phyloP scores from a whole-genome alignment of 805 yeast species.

The Saccharomycopsis sp. region DNA sequence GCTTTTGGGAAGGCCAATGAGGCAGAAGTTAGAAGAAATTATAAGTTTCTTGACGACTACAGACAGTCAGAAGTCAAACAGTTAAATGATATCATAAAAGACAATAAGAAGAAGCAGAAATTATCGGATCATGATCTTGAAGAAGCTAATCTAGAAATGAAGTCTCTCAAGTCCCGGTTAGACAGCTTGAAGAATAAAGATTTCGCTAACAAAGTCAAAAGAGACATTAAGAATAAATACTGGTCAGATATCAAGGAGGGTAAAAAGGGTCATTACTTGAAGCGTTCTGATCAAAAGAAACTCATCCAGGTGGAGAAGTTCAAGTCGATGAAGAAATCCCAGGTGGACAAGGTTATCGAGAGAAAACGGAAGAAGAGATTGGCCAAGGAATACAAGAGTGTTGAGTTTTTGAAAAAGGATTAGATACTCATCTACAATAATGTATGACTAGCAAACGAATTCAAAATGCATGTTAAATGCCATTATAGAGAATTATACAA shows the following conservation, averaged over 20 bases:
- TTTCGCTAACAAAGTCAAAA: conserved; percentile 58
- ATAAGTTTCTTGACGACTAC: conserved; percentile 81
- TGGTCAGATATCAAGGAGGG: conserved; percentile 43
- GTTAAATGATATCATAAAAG: conserved; percentile 50
- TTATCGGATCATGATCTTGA: conserved; percentile 40
- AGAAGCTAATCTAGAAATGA: conserved; percentile 49
- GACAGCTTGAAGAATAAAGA: conserved; percentile 70
- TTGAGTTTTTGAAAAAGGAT: conserved; percentile 31
- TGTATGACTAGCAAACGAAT: too few species aligned
- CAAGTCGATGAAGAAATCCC: conserved; percentile 62
- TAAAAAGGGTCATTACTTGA: conserved; percentile 52
- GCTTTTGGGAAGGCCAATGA: conserved; percentile 85
- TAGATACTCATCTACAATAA: too few species aligned
- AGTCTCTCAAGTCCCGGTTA: conserved; percentile 59
- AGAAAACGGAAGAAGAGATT: conserved; percentile 80
- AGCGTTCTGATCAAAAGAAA: conserved; percentile 64
- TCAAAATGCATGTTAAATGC: too few species aligned
- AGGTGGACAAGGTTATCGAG: conserved; percentile 77
- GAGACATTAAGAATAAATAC: conserved; percentile 50
- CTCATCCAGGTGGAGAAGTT: conserved; percentile 72
- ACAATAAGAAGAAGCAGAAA: conserved; percentile 39
- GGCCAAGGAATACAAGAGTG: conserved; percentile 67
- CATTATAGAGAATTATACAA: too few species aligned
- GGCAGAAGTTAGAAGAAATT: conserved; percentile 62
- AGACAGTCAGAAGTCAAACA: conserved; percentile 64